Conservation (phyloP, 2,329 filamentous ascomycete species). For the Scedosporium minutisporum region DNA sequence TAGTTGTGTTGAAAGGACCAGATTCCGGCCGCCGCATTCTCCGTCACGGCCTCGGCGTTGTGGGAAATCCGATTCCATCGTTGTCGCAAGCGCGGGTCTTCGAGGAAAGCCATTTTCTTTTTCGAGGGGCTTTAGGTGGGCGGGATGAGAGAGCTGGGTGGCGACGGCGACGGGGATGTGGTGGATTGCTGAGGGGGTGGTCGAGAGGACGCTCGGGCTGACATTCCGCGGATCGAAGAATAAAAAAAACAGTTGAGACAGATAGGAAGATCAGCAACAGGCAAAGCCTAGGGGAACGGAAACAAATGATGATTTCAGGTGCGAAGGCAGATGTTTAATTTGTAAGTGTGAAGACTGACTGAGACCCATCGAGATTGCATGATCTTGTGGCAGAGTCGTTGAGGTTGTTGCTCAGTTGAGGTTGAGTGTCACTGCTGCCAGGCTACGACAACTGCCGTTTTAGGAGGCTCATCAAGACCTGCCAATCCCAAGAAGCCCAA, state of each 20-base stretch:
- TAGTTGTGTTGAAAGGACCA: constrained; percentile 85
- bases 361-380: not conserved
- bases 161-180: not conserved
- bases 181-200: not conserved
- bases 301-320: too few species aligned
- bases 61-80: constrained; percentile 88
- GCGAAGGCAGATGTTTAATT: not conserved
- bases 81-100: constrained; percentile 83
- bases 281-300: too few species aligned
- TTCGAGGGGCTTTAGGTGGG: not conserved
- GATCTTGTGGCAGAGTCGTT: not conserved
- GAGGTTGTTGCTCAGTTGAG: not conserved
- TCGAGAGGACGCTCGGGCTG: not conserved
- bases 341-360: not conserved
- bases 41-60: constrained; percentile 82
- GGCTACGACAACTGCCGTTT: not conserved
- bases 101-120: constrained; percentile 47
- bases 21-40: constrained; percentile 82
- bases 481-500: not conserved
- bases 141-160: constrained; percentile 10
- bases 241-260: not conserved
- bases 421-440: not conserved
- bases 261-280: not conserved
- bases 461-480: not conserved
- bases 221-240: not conserved